Evolutionary conservation across 257 asterid species (phyloP).

Genomic region (Solanum megistacrolobum): DNA sequence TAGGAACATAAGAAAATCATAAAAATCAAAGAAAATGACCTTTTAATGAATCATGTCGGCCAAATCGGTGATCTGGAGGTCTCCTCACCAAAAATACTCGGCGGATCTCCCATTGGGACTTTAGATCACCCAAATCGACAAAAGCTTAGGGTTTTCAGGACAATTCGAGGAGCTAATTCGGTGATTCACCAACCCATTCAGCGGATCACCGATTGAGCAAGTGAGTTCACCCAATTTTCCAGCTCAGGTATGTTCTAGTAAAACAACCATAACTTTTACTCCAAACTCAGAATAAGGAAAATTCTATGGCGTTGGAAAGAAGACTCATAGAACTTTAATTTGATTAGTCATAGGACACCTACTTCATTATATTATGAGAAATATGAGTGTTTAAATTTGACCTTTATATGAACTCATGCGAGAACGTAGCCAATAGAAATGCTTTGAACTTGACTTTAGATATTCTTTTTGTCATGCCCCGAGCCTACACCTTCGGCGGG

Average conservation of each 20-base stretch:
- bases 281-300: no score
- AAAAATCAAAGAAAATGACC: neutral
- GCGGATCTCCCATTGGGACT: neutral
- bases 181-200: no score
- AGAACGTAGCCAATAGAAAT: neutral
- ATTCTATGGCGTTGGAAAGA: rapidly evolving
- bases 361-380: neutral
- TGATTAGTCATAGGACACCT: neutral
- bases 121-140: neutral
- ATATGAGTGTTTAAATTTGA: neutral
- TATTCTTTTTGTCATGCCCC: no score
- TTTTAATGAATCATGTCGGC: neutral
- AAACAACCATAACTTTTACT: neutral
- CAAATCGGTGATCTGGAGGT: neutral
- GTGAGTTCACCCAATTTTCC: no score
- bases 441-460: neutral
- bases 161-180: no score
- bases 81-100: neutral
- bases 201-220: no score
- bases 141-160: no score
- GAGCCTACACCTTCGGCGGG: no score
- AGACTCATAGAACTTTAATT: neutral
- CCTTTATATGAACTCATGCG: neutral
- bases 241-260: neutral
- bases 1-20: neutral